Base-by-base conservation (phyloP, 1,284 basidiomycete species). In the Trametes versicolor region DNA sequence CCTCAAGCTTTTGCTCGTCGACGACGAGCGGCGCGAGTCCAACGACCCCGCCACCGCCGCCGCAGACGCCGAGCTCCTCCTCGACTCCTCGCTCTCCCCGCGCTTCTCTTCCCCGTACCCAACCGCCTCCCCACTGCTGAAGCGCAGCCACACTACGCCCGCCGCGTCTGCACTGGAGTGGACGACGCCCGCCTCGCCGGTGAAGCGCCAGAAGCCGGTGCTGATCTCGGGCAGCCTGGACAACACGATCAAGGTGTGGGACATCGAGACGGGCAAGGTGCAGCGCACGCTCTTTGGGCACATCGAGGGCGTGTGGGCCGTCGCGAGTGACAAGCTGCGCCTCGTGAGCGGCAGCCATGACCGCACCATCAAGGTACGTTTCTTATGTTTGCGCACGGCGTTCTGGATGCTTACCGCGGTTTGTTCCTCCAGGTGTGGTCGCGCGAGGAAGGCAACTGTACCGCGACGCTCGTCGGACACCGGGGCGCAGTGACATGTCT, bases 221-320 rank as follows among this genome's bases (percentile, higher is more conserved):
- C 85, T 99, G 60, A 89, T 98, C 64, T 95, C 95, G 0, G 97
- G 96, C 7, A 93, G 92, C 71, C 83, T 99, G 67, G 97, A 99
- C 77, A 99, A 99, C 76, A 99, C 96, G 17, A 91, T 99, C 80
- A 96, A 96, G 78, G 75, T 97, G 19, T 99, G 98, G 98, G 96
- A 99, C 74, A 89, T 99, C 48, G 94, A 97, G 70, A 89, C 89
- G 1, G 95, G 93, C 29, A 88, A 91, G 71, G 87, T 91, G 52
- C 82, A 88, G 55, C 84, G 88, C 71, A 99, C 98, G 37, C 85
- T 98, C 63, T 99, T 99, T 76, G 98, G 97, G 0, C 96, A 98
- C 76, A 95, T 96, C 69, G 96, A 98, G 75, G 98, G 98, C 61
- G 96, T 99, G 9, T 99, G 97, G 97, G 89, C 90, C 15, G 91